Percentiles rank a stretch among this genome's conserved stretches.
These are phyloP conservation scores for Metschnikowia kofuensis DNA, from an alignment of 805 yeast species.

Conservation along the genomic window DNA sequence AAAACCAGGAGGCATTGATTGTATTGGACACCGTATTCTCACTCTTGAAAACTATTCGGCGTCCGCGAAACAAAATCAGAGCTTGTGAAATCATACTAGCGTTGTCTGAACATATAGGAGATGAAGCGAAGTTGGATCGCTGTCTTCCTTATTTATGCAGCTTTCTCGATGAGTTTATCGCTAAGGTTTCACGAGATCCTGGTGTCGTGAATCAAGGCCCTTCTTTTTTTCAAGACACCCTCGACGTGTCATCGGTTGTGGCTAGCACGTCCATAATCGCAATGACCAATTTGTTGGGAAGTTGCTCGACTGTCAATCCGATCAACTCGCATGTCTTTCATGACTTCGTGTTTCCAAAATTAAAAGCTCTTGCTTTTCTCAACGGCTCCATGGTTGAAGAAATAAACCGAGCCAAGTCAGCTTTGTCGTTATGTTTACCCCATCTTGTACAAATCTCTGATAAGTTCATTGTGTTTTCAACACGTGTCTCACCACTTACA, in stretches of 20 bases:
- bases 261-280: constrained; percentile 63
- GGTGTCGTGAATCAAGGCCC: constrained; percentile 1
- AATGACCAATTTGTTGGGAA: constrained; percentile 61
- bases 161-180: constrained; percentile 59
- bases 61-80: constrained; percentile 56
- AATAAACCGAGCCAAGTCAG: constrained; percentile 44
- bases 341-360: constrained; percentile 76
- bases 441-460: constrained; percentile 63
- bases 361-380: constrained; percentile 31
- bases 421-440: constrained; percentile 73
- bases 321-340: constrained; percentile 75
- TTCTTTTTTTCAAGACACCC: constrained; percentile 2
- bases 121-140: constrained; percentile 82
- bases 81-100: constrained; percentile 77
- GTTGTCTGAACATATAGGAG: constrained; percentile 71
- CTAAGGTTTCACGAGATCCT: not conserved
- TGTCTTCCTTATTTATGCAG: constrained; percentile 75
- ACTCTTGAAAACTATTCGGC: constrained; percentile 56
- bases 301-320: constrained; percentile 66
- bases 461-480: constrained; percentile 36
- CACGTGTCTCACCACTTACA: constrained; percentile 17
- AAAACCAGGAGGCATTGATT: constrained; percentile 46
- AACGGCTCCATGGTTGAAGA: constrained; percentile 28
- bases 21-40: constrained; percentile 58
- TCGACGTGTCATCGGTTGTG: constrained; percentile 50